Evolutionary conservation across 139 green algal species (phyloP).

Genomic region (Spirogloea muscicola): DNA sequence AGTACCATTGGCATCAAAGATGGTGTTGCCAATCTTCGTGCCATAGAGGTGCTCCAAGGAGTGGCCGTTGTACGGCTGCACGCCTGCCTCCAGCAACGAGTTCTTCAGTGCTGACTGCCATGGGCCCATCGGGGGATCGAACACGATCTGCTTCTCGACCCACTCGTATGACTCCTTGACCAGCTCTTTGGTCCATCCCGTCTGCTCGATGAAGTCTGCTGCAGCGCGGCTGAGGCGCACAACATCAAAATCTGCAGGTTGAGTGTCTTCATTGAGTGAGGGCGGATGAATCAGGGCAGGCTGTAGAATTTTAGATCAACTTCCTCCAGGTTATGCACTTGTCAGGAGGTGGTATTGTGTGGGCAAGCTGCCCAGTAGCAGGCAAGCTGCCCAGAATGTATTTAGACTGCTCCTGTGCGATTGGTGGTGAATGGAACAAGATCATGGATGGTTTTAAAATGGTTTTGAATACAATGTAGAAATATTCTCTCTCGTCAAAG

Average conservation of each 20-base stretch:
- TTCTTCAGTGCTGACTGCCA: constrained; percentile 19
- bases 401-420: no score
- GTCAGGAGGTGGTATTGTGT: no score
- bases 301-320: background rate
- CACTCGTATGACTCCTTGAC: constrained; percentile 14
- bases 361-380: no score
- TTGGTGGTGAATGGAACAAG: no score
- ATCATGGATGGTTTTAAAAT: no score
- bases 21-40: no score
- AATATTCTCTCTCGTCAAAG: no score
- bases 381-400: no score
- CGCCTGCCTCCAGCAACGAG: constrained; percentile 14
- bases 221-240: background rate
- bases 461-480: no score
- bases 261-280: background rate
- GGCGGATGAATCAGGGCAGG: background rate
- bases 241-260: background rate
- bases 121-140: constrained; percentile 1
- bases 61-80: constrained; percentile 12
- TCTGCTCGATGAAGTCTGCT: constrained; percentile 15
- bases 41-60: constrained; percentile 13
- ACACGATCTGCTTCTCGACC: constrained; percentile 29
- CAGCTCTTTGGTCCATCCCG: background rate
- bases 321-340: no score
- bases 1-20: no score